A percentile compares a stretch with the other conserved stretches of the same genome.
phyloP scores from a whole-genome alignment of 768 basidiomycete species.

The Amanita polypyramis region DNA sequence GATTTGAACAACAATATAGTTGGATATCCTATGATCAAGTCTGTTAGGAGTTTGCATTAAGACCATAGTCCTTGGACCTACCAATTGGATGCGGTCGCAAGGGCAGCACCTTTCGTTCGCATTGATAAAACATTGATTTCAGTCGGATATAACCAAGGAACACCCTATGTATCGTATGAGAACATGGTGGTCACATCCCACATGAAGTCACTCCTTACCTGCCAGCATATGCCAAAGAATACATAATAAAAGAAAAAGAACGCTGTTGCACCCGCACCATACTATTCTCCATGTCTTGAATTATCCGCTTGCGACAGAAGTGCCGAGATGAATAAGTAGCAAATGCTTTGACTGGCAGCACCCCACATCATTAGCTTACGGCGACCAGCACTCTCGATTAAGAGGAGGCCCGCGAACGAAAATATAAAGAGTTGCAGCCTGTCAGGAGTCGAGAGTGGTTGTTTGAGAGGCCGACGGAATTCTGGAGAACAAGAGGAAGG shows the following conservation, averaged over 20 bases:
- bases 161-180: conserved; percentile 20
- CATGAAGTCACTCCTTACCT: conserved; percentile 20
- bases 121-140: conserved; percentile 41
- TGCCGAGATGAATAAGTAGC: conserved; percentile 33
- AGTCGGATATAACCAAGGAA: conserved; percentile 40
- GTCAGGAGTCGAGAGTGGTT: conserved; percentile 37
- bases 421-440: conserved; percentile 41
- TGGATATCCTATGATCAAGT: conserved; percentile 28
- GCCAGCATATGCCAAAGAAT: conserved; percentile 44
- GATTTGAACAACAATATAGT: conserved; percentile 39
- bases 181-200: neutral
- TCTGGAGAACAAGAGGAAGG: conserved; percentile 37
- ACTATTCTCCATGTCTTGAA: conserved; percentile 21
- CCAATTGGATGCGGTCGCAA: conserved; percentile 41
- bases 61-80: conserved; percentile 7
- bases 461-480: conserved; percentile 41
- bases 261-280: conserved; percentile 32
- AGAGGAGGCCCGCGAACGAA: conserved; percentile 32
- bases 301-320: conserved; percentile 27
- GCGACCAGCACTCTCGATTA: conserved; percentile 38
- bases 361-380: conserved; percentile 46
- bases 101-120: conserved; percentile 38
- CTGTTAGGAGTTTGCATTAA: neutral
- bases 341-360: conserved; percentile 37
- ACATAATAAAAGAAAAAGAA: conserved; percentile 44